A percentile compares a stretch with the other conserved stretches of the same genome.
Evolutionary conservation across 2,329 filamentous ascomycete genomes (phyloP).

Genomic region (Huntiella savannae): DNA sequence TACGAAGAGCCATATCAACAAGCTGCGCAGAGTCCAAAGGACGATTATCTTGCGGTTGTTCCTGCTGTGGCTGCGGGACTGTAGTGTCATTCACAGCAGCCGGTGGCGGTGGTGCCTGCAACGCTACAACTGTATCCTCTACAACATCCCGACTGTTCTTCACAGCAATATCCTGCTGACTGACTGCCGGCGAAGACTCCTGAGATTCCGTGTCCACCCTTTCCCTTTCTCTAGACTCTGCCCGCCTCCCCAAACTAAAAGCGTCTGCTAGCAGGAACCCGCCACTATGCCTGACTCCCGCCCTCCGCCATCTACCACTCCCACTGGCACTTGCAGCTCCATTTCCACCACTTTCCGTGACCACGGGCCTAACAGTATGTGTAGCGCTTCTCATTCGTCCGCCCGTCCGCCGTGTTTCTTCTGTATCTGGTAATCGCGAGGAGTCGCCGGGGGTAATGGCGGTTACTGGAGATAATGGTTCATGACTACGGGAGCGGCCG

Average conservation of each 20-base stretch:
- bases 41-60: slow-evolving; percentile 1
- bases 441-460: too few species aligned
- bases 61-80: neutral
- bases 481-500: too few species aligned
- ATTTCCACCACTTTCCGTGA: too few species aligned
- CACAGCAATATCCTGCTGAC: slow-evolving; percentile 12
- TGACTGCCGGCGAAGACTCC: slow-evolving; percentile 14
- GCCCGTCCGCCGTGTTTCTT: too few species aligned
- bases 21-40: slow-evolving; percentile 65
- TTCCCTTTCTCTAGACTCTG: neutral
- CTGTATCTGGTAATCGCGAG: too few species aligned
- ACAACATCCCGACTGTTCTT: slow-evolving; percentile 6
- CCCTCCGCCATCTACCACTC: slow-evolving; percentile 15
- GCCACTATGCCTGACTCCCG: slow-evolving; percentile 27
- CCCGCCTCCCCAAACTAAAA: slow-evolving; percentile 14
- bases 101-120: too few species aligned
- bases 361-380: too few species aligned
- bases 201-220: slow-evolving; percentile 4
- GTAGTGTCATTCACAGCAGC: neutral
- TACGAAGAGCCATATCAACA: slow-evolving; percentile 73
- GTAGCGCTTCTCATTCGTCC: too few species aligned
- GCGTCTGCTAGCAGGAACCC: slow-evolving; percentile 32
- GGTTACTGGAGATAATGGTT: too few species aligned
- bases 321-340: too few species aligned
- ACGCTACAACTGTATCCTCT: too few species aligned